Base-by-base conservation (phyloP, 169 alveolate genomes). In the Eimeria praecox region DNA sequence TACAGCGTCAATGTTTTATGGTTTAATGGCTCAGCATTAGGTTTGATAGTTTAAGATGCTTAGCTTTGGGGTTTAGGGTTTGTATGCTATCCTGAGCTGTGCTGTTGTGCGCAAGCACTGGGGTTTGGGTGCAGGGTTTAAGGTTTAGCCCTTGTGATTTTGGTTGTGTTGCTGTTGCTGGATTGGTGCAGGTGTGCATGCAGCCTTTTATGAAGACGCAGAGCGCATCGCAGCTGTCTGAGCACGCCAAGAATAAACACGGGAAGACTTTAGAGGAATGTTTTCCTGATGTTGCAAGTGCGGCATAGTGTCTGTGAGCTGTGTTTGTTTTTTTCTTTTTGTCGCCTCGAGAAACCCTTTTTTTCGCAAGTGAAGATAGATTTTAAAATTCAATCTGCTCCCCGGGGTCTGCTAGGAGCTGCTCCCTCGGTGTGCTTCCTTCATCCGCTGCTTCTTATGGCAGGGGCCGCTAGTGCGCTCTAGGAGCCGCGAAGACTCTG, bases 131-230 rank as follows among this genome's bases (percentile, higher is more conserved):
- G n/a, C n/a, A n/a, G n/a, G n/a, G n/a, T n/a, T n/a, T n/a, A n/a
- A n/a, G n/a, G n/a, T n/a, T n/a, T n/a, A n/a, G n/a, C n/a, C n/a
- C n/a, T n/a, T n/a, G n/a, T n/a, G n/a, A n/a, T 44, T 18, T 64
- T 38, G 52, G 46, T 80, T 40, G 6, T 71, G 40, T 71, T 38
- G 94, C 38, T 10, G 80, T 10, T 69, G 38, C 42, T 85, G 2
- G 9, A 30, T 46, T 64, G 20, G 33, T 73, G n/a, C 88, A 92
- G 96, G 87, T 92, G 16, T 92, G 96, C 93, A 64, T 92, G 92
- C 96, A 92, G 88, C 96, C 96, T n/a, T 92, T 92, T 66, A 92
- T 92, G 96, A 92, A 92, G 87, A 92, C 96, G 42, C 96, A 92
- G 78, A 92, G 96, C 62, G 93, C 78, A 30, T 56, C 96, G 42